phyloP scores from a whole-genome alignment of 176 grass and related monocot genomes.

The Musa acuminata region DNA sequence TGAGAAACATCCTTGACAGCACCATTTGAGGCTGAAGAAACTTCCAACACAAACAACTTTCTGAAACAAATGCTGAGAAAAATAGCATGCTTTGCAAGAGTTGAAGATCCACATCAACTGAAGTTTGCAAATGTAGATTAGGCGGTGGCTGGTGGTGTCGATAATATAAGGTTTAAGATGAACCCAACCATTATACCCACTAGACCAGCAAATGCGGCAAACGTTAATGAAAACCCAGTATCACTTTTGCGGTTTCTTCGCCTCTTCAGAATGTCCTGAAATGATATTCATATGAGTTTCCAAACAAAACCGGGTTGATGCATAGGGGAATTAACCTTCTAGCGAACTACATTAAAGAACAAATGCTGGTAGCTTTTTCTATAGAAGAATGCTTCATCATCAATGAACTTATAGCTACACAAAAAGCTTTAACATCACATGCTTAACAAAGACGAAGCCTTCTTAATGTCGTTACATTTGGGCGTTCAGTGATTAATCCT shows the following conservation, averaged over 20 bases:
- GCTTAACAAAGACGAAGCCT: background rate
- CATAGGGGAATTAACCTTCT: background rate
- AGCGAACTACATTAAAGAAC: background rate
- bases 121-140: conserved; percentile 16
- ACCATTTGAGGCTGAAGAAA: background rate
- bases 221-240: conserved; percentile 63
- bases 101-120: background rate
- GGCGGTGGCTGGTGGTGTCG: conserved; percentile 28
- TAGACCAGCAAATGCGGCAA: conserved; percentile 63
- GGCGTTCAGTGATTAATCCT: background rate
- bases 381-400: background rate
- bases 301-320: background rate
- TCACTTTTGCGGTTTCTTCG: conserved; percentile 57
- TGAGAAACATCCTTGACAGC: background rate
- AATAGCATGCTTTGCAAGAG: background rate
- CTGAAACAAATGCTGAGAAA: background rate
- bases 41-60: background rate
- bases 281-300: conserved; percentile 9
- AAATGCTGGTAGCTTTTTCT: background rate
- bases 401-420: background rate
- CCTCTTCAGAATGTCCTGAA: conserved; percentile 76
- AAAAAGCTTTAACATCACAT: background rate
- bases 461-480: background rate
- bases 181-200: conserved; percentile 70
- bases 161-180: conserved; percentile 70